A percentile compares a stretch with the other conserved stretches of the same genome.
phyloP scores from a whole-genome alignment of 2,329 filamentous ascomycete genomes.

The Cladophialophora yegresii region DNA sequence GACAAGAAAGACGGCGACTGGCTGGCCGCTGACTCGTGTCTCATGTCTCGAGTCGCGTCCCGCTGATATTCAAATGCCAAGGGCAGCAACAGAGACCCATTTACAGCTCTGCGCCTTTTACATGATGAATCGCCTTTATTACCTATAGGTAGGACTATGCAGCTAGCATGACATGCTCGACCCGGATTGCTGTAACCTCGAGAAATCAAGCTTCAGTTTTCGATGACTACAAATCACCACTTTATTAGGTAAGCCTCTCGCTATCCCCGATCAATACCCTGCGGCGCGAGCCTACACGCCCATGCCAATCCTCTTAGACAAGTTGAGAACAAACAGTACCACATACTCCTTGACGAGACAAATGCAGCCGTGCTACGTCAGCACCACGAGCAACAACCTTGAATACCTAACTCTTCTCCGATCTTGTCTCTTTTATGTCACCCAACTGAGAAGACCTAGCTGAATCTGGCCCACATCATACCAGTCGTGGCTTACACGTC shows the following conservation, averaged over 20 bases:
- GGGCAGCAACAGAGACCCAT: neutral
- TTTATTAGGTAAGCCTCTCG: conserved; percentile 15
- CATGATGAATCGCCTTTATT: conserved; percentile 8
- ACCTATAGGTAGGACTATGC: too few relatives aligned
- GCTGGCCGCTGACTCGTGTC: neutral
- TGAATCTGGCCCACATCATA: neutral
- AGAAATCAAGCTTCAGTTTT: conserved; percentile 10
- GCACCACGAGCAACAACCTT: neutral
- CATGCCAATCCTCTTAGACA: neutral
- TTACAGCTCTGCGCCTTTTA: neutral
- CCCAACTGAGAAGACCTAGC: neutral
- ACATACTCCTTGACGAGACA: neutral
- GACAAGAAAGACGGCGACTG: neutral
- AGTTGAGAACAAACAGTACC: neutral
- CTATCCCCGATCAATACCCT: conserved; percentile 10
- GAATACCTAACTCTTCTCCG: neutral
- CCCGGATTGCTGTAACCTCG: conserved; percentile 9
- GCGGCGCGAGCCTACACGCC: conserved; percentile 1
- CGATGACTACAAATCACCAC: conserved; percentile 20
- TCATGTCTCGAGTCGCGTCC: neutral
- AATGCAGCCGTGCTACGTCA: neutral
- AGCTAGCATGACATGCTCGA: neutral
- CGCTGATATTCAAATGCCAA: conserved; percentile 1
- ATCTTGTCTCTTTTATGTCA: neutral
- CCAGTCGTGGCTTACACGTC: neutral